Base-by-base conservation (phyloP, 371 early-diverging fungal genomes). In the Enterocytospora artemiae region DNA sequence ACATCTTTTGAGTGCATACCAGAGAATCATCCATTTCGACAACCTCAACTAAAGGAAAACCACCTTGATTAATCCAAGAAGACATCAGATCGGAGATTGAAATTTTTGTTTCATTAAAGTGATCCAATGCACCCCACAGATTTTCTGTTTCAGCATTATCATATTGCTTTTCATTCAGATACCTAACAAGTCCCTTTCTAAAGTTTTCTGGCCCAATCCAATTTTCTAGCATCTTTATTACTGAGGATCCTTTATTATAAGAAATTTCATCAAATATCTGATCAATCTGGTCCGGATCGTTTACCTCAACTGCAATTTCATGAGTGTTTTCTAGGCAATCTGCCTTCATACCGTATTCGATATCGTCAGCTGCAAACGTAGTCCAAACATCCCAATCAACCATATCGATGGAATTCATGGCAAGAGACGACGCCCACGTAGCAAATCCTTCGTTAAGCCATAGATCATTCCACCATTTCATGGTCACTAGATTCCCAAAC, bases 381-480 rank as follows among this genome's bases (percentile, higher is more conserved):
- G 65, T 67, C 70, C 67, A 72, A 3, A 69, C 65, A 49, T 79
- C 67, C 67, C 76, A 75, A 33, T 63, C 60, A 9, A 67, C 52
- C 16, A 72, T 49, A 2, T 80, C 76, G 2, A 87, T 87, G 72
- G 84, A 86, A 28, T 89, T 63, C 53, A 85, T 76, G 64, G 87
- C 88, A 64, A 87, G 79, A 72, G 83, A 83, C 14, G 88, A 89
- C 14, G 89, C 86, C 82, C 87, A 89, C 0, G 91, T 90, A 12
- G 91, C 94, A 79, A 91, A 93, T 18, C 92, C 92, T 79, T 93
- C 94, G 79, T 91, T 91, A 36, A 93, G 82, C 90, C 91, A 93
- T 34, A 93, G 81, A 64, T 90, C 87, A 60, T 82, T 81, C 92
- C 90, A 91, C 89, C 87, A 89, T 64, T 79, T 75, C 70, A 75